phyloP scores from a whole-genome alignment of 2,329 filamentous ascomycete species.

The Fusarium subglutinans region DNA sequence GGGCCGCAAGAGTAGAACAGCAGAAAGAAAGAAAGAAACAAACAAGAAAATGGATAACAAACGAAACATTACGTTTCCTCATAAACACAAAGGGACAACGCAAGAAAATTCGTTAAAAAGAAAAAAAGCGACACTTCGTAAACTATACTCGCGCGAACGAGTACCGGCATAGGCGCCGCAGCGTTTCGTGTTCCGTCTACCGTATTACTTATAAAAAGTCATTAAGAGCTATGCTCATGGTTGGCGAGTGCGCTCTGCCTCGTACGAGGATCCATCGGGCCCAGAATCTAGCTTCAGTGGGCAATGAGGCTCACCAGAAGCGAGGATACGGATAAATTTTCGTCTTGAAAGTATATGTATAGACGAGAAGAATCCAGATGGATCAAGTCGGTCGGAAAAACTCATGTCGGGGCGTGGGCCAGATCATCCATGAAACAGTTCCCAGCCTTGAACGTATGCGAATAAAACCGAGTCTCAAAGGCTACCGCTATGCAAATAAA shows the following conservation, averaged over 20 bases:
- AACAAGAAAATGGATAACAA: conserved; percentile 14
- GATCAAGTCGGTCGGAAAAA: conserved; percentile 8
- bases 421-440: conserved; percentile 14
- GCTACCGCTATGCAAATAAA: conserved; percentile 53
- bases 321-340: not conserved
- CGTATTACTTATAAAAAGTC: conserved; percentile 42
- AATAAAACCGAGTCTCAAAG: conserved; percentile 34
- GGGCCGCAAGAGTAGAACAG: conserved; percentile 31
- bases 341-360: not conserved
- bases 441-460: conserved; percentile 23
- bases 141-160: conserved; percentile 40
- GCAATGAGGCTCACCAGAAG: not conserved
- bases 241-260: conserved; percentile 18
- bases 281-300: not conserved
- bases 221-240: conserved; percentile 40
- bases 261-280: conserved; percentile 5
- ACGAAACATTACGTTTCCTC: conserved; percentile 41
- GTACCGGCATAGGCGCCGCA: conserved; percentile 37
- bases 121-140: conserved; percentile 31
- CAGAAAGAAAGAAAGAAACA: conserved; percentile 25
- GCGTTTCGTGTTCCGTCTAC: conserved; percentile 41
- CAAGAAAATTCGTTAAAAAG: conserved; percentile 40
- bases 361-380: conserved; percentile 13
- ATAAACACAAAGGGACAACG: conserved; percentile 41
- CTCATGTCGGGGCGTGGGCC: conserved; percentile 7